Evolutionary conservation across 2,329 filamentous ascomycete genomes (phyloP), one percentile per base, ranked within the genome.

Genomic region (Cadophora sp.): DNA sequence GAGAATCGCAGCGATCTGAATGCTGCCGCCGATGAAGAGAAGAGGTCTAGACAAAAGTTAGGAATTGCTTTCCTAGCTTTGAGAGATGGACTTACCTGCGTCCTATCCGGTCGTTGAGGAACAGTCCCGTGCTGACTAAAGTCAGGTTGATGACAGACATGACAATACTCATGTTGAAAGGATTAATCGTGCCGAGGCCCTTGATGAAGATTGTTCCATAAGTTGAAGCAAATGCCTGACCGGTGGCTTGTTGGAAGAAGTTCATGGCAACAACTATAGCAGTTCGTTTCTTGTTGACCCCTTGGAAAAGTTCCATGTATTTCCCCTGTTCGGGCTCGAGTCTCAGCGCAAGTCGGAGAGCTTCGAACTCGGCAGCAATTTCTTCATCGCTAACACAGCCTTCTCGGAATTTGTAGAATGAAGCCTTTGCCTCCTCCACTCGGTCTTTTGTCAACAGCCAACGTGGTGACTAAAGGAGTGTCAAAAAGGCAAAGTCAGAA

Each of bases 341-440:
- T 37, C 53, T 56, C 29, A 56, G 12, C 22, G 53, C 53, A 24
- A 56, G 29, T 31, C 37, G 53, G 3, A 56, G 29, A 16, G 53
- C 55, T 58, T 58, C 55, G 55, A 56, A 56, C n/a, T 40, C 31
- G n/a, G 55, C n/a, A 40, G 55, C 55, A 58, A 58, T 56, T 56
- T 56, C 53, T 37, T 56, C 53, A 34, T 56, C 53, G 31, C 53
- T 56, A 22, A 56, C 53, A 24, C 53, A 56, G 6, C 53, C 53
- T 34, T 29, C 27, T 11, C 53, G 29, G 27, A 56, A 56, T n/a
- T 56, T 56, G 53, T 56, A 56, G 53, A 56, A 56, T 34, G 53
- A 29, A 16, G 27, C 53, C 31, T 34, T 56, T 9, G 53, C 53
- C 53, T 56, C 29, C 9, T 56, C 53, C 1, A 56, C 53, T n/a